These are phyloP conservation scores for Limnanthes douglasii DNA, from an alignment of 345 rosid genomes.

Conservation along the genomic window DNA sequence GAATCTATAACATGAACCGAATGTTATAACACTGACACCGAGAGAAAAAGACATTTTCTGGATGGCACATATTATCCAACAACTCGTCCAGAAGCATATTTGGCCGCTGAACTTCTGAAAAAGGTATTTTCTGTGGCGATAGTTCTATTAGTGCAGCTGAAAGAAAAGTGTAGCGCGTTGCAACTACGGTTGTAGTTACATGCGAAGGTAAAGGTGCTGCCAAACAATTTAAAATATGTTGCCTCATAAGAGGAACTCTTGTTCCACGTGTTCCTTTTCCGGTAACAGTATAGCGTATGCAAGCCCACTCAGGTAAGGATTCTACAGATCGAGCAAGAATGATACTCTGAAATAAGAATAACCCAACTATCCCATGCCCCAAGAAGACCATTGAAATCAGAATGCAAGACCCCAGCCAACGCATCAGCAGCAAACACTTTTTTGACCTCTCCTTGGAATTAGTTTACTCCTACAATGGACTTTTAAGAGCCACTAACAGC, in stretches of 20 bases:
- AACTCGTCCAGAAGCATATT: conserved; percentile 38
- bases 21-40: conserved; percentile 80
- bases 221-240: conserved; percentile 49
- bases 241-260: conserved; percentile 41
- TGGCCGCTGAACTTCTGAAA: conserved; percentile 36
- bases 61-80: conserved; percentile 56
- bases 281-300: conserved; percentile 71
- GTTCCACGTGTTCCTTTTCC: conserved; percentile 70
- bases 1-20: conserved; percentile 42
- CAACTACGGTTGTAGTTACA: conserved; percentile 48
- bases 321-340: conserved; percentile 51
- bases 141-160: conserved; percentile 61
- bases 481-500: conserved; percentile 34
- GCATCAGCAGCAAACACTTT: conserved; percentile 82
- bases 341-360: conserved; percentile 36
- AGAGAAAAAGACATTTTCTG: conserved; percentile 72
- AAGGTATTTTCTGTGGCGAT: conserved; percentile 54
- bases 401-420: conserved; percentile 59
- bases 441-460: conserved; percentile 63
- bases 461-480: conserved; percentile 43
- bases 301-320: conserved; percentile 76
- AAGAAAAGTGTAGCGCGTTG: conserved; percentile 69
- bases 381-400: conserved; percentile 49
- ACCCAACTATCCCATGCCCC: conserved; percentile 71
- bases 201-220: conserved; percentile 43